These are phyloP conservation scores for Vitis rupestris DNA, from an alignment of 164 flowering plant species.

Conservation along the genomic window DNA sequence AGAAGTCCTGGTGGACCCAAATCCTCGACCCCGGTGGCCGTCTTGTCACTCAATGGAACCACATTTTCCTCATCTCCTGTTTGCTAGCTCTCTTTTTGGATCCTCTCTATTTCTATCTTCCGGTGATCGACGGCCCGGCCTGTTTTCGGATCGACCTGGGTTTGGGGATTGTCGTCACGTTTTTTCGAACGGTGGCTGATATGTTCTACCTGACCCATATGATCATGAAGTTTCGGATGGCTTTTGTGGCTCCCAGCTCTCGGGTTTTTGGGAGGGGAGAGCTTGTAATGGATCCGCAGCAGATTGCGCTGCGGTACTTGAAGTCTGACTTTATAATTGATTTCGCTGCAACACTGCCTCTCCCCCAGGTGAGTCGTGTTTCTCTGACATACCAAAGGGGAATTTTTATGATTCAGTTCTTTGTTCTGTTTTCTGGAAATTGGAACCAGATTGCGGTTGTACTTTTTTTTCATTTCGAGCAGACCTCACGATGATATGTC, in stretches of 20 bases:
- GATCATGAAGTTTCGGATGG: slow-evolving; percentile 45
- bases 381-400: too few species aligned
- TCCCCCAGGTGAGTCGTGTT: slow-evolving; percentile 42
- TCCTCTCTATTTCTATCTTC: slow-evolving; percentile 52
- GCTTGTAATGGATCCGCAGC: slow-evolving; percentile 40
- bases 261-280: slow-evolving; percentile 54
- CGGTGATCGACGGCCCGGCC: slow-evolving; percentile 25
- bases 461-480: too few species aligned
- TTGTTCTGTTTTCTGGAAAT: too few species aligned
- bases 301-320: slow-evolving; percentile 43
- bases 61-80: slow-evolving; percentile 37
- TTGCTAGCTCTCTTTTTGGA: slow-evolving; percentile 48
- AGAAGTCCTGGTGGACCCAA: slow-evolving; percentile 38
- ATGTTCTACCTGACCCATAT: slow-evolving; percentile 43
- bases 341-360: slow-evolving; percentile 52
- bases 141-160: slow-evolving; percentile 36
- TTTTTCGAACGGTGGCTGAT: slow-evolving; percentile 39
- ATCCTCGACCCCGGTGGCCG: slow-evolving; percentile 44
- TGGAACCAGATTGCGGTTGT: too few species aligned
- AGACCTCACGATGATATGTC: too few species aligned
- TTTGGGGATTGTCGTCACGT: slow-evolving; percentile 32
- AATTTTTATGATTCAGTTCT: neutral
- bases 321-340: slow-evolving; percentile 42
- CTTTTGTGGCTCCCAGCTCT: slow-evolving; percentile 40
- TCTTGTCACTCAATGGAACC: slow-evolving; percentile 46